A percentile compares a stretch with the other conserved stretches of the same genome.
Conservation (phyloP, 164 flowering plant species). For the Dillenia suffruticosa region DNA sequence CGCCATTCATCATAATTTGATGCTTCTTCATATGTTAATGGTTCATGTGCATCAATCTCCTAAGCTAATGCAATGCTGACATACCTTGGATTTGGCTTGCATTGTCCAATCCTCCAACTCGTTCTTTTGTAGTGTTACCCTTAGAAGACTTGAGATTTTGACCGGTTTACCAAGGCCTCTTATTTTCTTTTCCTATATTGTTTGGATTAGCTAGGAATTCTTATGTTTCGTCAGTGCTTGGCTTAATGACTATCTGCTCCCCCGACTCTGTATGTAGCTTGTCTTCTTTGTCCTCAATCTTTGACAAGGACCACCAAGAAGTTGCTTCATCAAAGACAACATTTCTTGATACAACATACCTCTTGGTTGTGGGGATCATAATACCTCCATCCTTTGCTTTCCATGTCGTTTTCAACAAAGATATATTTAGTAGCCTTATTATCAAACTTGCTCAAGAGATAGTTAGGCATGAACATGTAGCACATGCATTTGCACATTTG, state of each 20-base stretch:
- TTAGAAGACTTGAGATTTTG: background rate
- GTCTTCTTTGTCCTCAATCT: no score
- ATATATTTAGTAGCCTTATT: no score
- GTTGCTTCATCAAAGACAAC: background rate
- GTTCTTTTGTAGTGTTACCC: background rate
- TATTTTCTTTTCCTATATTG: background rate
- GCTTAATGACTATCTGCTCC: background rate
- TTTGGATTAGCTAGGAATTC: background rate
- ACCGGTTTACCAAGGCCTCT: background rate
- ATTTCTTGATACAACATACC: background rate
- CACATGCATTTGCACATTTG: no score
- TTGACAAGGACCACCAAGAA: no score
- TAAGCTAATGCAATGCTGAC: background rate
- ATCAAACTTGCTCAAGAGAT: no score
- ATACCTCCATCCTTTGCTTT: background rate
- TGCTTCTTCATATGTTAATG: background rate
- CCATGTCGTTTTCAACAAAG: background rate
- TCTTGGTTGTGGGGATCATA: background rate
- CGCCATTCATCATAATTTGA: background rate
- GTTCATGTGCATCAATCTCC: background rate
- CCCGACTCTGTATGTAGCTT: no score
- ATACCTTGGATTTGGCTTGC: background rate
- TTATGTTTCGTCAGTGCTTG: background rate
- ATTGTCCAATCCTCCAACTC: background rate
- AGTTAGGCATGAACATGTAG: no score